Evolutionary conservation across 2,329 filamentous ascomycete genomes (phyloP), one percentile per base, ranked within the genome.

Genomic region (Aspergillus brunneoviolaceus): DNA sequence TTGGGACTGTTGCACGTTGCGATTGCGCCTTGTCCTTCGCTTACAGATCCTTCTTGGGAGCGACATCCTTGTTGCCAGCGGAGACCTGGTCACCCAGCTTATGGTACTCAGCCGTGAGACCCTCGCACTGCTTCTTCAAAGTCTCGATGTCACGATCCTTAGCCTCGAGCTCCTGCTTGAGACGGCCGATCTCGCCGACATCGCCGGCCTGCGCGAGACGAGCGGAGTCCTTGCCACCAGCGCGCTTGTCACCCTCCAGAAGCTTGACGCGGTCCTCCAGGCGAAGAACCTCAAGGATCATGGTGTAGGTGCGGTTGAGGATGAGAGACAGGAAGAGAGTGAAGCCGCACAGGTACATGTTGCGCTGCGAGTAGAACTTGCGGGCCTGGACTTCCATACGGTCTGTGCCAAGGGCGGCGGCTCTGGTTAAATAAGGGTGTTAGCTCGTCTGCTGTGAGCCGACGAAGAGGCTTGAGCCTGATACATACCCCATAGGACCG

Each of bases 301-400:
- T 94, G 73, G 89, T 90, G 83, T 98, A 99, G 74, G 95, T 99
- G 74, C 95, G 94, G 88, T 99, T 98, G 76, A 81, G 91, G 79
- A 99, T 99, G 66, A 99, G 85, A 57, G 94, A 98, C 63, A 99
- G 89, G 87, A 99, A 98, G 65, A 99, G 89, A 5, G 95, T 99
- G 84, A 99, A 99, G 70, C 95, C 95, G 79, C 95, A 98, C 63
- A 99, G 92, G 82, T 99, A 99, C 95, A 99, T 99, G 87, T 99
- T 99, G 79, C 95, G 93, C 83, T 99, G 94, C 63, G 93, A 96
- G 86, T 99, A 99, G 85, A 99, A 99, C 82, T 99, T 99, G 85
- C 95, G 92, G 67, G 95, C 94, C 80, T 99, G 95, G 55, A 98
- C 94, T 81, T 99, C 95, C 86, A 96, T 92, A 66, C 95, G 94